These are phyloP conservation scores for Trichosporon sp. DNA, from an alignment of 1,284 basidiomycete genomes.

Conservation along the genomic window DNA sequence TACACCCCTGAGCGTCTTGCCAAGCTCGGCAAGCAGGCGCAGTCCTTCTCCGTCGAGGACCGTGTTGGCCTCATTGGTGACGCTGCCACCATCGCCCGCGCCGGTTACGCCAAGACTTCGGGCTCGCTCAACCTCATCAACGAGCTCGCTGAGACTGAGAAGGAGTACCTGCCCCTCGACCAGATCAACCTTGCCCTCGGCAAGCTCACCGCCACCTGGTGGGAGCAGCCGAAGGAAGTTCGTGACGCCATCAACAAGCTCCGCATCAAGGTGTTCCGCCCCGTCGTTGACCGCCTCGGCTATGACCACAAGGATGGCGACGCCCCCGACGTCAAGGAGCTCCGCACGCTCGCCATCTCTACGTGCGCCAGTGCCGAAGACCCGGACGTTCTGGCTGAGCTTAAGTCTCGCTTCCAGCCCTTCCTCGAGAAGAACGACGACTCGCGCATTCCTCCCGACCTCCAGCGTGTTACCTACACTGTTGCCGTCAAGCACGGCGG, in stretches of 20 bases:
- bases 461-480: slow-evolving; percentile 51
- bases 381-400: slow-evolving; percentile 63
- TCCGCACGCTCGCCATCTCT: slow-evolving; percentile 70
- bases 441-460: slow-evolving; percentile 70
- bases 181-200: slow-evolving; percentile 50
- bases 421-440: slow-evolving; percentile 71
- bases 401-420: slow-evolving; percentile 66
- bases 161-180: slow-evolving; percentile 55
- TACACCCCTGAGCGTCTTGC: slow-evolving; percentile 76
- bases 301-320: slow-evolving; percentile 70
- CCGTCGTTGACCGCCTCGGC: slow-evolving; percentile 71
- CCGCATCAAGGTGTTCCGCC: slow-evolving; percentile 67
- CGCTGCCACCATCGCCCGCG: slow-evolving; percentile 70
- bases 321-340: slow-evolving; percentile 62
- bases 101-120: slow-evolving; percentile 70
- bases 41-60: slow-evolving; percentile 76
- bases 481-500: slow-evolving; percentile 67
- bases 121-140: slow-evolving; percentile 68
- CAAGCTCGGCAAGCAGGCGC: slow-evolving; percentile 73
- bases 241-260: slow-evolving; percentile 61
- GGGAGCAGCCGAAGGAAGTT: slow-evolving; percentile 62
- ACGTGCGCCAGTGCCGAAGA: slow-evolving; percentile 63
- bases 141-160: slow-evolving; percentile 60
- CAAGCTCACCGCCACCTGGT: slow-evolving; percentile 68
- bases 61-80: slow-evolving; percentile 80